These are phyloP conservation scores for Escallonia herrerae DNA, from an alignment of 129 eudicot species.

Conservation along the genomic window DNA sequence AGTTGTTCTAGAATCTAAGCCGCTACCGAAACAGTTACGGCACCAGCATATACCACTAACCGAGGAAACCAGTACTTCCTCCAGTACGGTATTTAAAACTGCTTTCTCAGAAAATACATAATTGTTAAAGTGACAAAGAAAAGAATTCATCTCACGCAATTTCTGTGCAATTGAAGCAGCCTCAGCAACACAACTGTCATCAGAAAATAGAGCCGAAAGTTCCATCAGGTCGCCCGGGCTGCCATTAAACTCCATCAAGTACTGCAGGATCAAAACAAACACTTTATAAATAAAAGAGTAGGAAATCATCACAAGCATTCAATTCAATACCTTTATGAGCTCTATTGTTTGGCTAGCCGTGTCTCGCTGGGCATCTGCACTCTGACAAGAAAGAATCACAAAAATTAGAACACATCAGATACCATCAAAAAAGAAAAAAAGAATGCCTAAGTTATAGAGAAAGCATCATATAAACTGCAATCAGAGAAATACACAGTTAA, in stretches of 20 bases:
- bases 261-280: constrained; percentile 47
- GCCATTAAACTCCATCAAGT: constrained; percentile 97
- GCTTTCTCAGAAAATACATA: neutral
- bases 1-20: no score
- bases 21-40: no score
- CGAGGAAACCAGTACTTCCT: no score
- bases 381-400: constrained; percentile 41
- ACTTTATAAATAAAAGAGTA: neutral
- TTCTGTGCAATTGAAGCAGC: constrained; percentile 99
- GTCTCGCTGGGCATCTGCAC: constrained; percentile 99
- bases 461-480: neutral
- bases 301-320: neutral
- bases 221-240: constrained; percentile 99
- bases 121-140: neutral
- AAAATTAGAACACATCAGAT: constrained; percentile 11
- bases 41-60: no score
- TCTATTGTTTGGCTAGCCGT: constrained; percentile 98
- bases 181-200: constrained; percentile 98
- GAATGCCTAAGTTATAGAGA: constrained; percentile 1
- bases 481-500: neutral
- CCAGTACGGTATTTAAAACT: no score
- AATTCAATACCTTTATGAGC: constrained; percentile 75
- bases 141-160: constrained; percentile 52
- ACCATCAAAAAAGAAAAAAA: neutral
- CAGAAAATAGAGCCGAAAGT: constrained; percentile 91